Evolutionary conservation across 1,284 basidiomycete species (phyloP).

Genomic region (Leucoagaricus sp.): DNA sequence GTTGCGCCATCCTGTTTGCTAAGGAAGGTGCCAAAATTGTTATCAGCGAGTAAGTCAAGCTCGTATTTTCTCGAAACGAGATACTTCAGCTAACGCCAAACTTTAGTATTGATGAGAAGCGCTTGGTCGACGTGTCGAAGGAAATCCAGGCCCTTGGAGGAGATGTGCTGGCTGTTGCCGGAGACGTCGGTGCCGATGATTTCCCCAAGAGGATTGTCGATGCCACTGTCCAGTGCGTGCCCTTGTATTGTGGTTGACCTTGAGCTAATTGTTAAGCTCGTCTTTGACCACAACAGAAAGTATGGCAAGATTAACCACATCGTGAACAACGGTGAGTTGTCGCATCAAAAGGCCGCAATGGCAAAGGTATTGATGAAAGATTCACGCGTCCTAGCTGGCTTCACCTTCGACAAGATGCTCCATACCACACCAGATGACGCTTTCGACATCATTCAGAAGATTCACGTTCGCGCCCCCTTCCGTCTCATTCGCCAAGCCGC

Average conservation of each 20-base stretch:
- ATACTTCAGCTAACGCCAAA: background rate
- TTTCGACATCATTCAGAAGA: conserved; percentile 81
- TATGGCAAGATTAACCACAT: conserved; percentile 87
- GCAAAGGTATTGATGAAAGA: background rate
- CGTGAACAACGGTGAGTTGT: conserved; percentile 71
- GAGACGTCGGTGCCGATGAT: conserved; percentile 80
- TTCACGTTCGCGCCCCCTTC: conserved; percentile 85
- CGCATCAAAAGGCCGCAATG: background rate
- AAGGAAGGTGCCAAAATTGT: conserved; percentile 88
- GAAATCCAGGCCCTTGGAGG: conserved; percentile 79
- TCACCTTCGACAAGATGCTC: conserved; percentile 88
- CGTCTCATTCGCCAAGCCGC: conserved; percentile 82
- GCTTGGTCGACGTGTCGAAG: conserved; percentile 63
- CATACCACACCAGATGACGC: conserved; percentile 85
- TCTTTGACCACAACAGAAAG: too few species aligned
- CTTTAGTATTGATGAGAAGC: conserved; percentile 65
- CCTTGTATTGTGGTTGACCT: background rate
- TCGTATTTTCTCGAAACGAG: background rate
- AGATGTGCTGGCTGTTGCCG: conserved; percentile 69
- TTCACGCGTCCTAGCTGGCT: conserved; percentile 70
- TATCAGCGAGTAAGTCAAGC: conserved; percentile 67
- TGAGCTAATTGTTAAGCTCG: background rate
- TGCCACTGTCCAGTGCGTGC: conserved; percentile 70
- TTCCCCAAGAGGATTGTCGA: conserved; percentile 81
- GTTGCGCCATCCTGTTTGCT: conserved; percentile 77